Conservation (phyloP, 2,329 filamentous ascomycete genomes). For the Pseudopithomyces chartarum region DNA sequence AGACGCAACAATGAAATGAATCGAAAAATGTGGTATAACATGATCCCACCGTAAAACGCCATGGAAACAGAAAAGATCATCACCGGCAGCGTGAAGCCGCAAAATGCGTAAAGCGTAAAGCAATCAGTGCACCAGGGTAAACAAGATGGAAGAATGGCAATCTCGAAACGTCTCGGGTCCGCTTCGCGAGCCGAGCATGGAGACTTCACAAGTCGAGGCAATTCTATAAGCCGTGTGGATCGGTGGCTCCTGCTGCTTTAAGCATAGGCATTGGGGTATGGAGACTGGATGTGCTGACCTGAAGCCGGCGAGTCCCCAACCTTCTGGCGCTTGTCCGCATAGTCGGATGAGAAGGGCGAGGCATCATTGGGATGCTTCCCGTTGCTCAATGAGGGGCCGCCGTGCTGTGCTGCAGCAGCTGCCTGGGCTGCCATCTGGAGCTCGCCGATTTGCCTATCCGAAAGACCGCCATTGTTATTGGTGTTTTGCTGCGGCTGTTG, state of each 20-base stretch:
- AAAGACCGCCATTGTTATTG: constrained; percentile 40
- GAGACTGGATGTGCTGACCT: constrained; percentile 38
- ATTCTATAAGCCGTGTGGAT: constrained; percentile 12
- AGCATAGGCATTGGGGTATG: constrained; percentile 35
- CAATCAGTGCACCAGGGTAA: constrained; percentile 7
- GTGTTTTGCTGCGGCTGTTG: constrained; percentile 27
- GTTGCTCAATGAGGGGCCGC: constrained; percentile 32
- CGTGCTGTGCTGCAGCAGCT: constrained; percentile 40
- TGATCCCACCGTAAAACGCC: not conserved
- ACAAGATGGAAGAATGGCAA: not conserved
- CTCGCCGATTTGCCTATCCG: constrained; percentile 45
- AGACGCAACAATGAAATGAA: not conserved
- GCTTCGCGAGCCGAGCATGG: not conserved
- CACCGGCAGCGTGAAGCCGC: not conserved
- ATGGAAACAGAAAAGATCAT: not conserved
- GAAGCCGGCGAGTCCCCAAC: constrained; percentile 34
- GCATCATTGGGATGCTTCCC: constrained; percentile 41
- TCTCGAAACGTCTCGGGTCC: not conserved
- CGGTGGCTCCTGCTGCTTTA: constrained; percentile 33
- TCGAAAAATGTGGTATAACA: constrained; percentile 2
- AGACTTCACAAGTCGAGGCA: not conserved
- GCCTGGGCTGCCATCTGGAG: constrained; percentile 46
- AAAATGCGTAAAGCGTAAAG: constrained; percentile 2
- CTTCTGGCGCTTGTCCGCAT: constrained; percentile 44
- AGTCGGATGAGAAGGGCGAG: constrained; percentile 36